phyloP scores from a whole-genome alignment of 768 basidiomycete species.

The Multifurca ochricompacta region DNA sequence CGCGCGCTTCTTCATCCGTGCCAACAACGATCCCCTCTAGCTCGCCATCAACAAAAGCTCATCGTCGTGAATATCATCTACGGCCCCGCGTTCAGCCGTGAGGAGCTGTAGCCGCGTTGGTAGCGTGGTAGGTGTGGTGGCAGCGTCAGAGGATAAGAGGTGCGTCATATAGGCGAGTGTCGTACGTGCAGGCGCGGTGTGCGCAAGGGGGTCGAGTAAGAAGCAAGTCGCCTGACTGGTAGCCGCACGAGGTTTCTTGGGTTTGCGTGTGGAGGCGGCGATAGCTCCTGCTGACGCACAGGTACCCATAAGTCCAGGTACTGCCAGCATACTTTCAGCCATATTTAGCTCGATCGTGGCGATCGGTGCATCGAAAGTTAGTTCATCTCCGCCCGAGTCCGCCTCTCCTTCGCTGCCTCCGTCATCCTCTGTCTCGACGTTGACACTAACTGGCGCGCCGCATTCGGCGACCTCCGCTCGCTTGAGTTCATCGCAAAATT shows the following conservation, averaged over 20 bases:
- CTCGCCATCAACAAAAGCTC: constrained; percentile 69
- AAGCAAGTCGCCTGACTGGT: constrained; percentile 45
- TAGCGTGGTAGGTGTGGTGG: constrained; percentile 20
- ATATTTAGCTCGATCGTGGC: neutral
- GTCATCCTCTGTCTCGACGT: constrained; percentile 29
- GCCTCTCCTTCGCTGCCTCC: constrained; percentile 21
- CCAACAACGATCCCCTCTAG: constrained; percentile 51
- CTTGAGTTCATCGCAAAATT: constrained; percentile 60
- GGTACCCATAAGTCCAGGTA: neutral
- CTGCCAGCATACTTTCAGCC: neutral
- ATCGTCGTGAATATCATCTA: constrained; percentile 50
- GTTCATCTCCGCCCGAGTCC: neutral
- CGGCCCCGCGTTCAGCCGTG: constrained; percentile 48
- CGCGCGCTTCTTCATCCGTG: constrained; percentile 27
- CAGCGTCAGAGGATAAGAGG: constrained; percentile 41
- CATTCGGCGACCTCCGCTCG: constrained; percentile 31
- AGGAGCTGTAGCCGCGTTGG: constrained; percentile 67
- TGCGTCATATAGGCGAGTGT: constrained; percentile 34
- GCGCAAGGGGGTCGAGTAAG: constrained; percentile 50
- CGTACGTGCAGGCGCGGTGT: constrained; percentile 19
- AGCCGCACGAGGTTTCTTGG: constrained; percentile 27
- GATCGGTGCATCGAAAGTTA: constrained; percentile 3
- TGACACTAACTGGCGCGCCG: constrained; percentile 32
- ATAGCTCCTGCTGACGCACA: neutral
- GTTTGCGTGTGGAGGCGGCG: constrained; percentile 23